Evolutionary conservation across 257 asterid genomes (phyloP).

Genomic region (Solanum gandarillasii): DNA sequence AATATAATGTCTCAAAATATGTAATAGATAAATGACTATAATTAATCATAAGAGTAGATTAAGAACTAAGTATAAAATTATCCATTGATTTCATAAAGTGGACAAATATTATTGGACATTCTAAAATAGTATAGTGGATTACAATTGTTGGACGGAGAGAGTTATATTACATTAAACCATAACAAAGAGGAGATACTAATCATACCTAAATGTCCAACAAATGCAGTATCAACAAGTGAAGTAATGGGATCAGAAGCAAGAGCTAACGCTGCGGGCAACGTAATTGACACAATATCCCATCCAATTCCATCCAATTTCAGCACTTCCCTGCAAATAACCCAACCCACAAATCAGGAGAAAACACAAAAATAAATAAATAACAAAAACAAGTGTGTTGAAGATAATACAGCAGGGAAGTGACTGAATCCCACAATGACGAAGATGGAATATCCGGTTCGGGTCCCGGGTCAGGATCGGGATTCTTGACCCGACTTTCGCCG

Average conservation of each 20-base stretch:
- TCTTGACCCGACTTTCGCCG: conserved; percentile 4
- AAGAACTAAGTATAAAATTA: too few relatives aligned
- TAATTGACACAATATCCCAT: conserved; percentile 67
- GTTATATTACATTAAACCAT: background rate
- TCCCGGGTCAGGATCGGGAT: conserved; percentile 6
- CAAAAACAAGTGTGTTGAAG: conserved; percentile 13
- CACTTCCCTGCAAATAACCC: conserved; percentile 33
- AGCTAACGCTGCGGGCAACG: conserved; percentile 85
- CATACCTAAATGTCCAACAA: conserved; percentile 84
- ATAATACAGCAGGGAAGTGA: conserved; percentile 14
- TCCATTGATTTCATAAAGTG: too few relatives aligned
- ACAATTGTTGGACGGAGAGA: too few relatives aligned
- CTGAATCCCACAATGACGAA: background rate
- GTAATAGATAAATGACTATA: too few relatives aligned
- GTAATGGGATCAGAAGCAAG: conserved; percentile 86
- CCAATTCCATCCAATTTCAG: conserved; percentile 56
- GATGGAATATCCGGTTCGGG: conserved; percentile 6
- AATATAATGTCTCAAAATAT: too few relatives aligned
- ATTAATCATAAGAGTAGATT: too few relatives aligned
- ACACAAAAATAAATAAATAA: background rate
- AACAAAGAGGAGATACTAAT: background rate
- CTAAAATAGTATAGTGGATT: too few relatives aligned
- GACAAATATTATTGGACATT: too few relatives aligned
- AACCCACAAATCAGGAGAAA: background rate
- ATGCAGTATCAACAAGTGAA: conserved; percentile 79